Evolutionary conservation across 2,329 filamentous ascomycete species (phyloP), one percentile per base, ranked within the genome.

Genomic region (Talaromyces funiculosus): DNA sequence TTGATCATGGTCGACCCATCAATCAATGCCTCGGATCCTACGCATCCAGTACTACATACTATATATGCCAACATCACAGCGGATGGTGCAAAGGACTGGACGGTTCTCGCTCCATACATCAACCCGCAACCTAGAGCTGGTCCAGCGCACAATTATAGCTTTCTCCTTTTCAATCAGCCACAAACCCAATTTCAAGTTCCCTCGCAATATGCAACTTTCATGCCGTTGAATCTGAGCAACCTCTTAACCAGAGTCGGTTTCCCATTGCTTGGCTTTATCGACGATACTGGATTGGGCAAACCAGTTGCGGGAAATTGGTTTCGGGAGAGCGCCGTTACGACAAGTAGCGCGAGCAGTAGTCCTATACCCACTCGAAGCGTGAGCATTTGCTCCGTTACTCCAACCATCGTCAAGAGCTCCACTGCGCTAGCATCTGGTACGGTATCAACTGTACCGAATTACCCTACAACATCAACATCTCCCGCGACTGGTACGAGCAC

Each of bases 281-380:
- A 42, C n/a, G 51, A 60, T 3, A 42, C 51, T n/a, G 33, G 45
- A 22, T 29, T 61, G 35, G 53, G 53, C 4, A 26, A 35, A n/a
- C 33, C 45, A 16, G 53, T 61, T n/a, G 59, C 59, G 12, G 51
- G 24, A 31, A 61, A 61, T 29, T 61, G 59, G 59, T 61, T 61
- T 33, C 29, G 14, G 4, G 40, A 55, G 49, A 24, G 49, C 6
- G n/a, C 16, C 22, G 12, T 29, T 20, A 33, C 20, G 10, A 26
- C 24, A n/a, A 57, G 10, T 29, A 43, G 9, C 26, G 45, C 38
- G 3, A 57, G 54, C 26, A 26, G 43, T 16, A 57, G 54, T 33
- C 24, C 37, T 33, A 16, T 45, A 35, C 24, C 54, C n/a, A 57
- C 26, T 24, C 43, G 43, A 47, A 47, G 43, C 7, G 29, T 31